Conservation (phyloP, 2,329 filamentous ascomycete genomes). For the Neocatenulostroma microsporum region DNA sequence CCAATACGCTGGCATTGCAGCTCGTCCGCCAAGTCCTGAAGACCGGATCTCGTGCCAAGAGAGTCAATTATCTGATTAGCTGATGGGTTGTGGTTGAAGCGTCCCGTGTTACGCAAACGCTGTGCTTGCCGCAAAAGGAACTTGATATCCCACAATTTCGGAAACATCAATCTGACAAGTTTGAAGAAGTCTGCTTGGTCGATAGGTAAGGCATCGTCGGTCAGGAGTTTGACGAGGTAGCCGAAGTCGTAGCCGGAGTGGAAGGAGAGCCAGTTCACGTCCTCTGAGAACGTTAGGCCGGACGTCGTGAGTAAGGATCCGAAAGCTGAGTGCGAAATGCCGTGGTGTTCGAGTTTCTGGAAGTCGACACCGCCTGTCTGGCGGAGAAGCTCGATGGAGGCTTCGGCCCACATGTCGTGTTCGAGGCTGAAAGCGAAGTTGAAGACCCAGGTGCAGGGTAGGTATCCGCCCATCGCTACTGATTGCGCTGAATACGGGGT, state of each 20-base stretch:
- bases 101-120: conserved; percentile 34
- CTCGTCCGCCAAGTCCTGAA: conserved; percentile 90
- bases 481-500: conserved; percentile 40
- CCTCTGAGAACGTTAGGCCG: conserved; percentile 76
- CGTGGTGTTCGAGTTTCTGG: conserved; percentile 69
- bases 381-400: conserved; percentile 79
- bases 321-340: conserved; percentile 85
- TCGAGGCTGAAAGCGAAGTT: conserved; percentile 96
- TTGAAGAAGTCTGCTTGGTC: conserved; percentile 85
- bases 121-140: conserved; percentile 87
- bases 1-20: conserved; percentile 85
- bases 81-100: conserved; percentile 52
- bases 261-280: conserved; percentile 94
- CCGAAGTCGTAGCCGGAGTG: conserved; percentile 98
- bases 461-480: conserved; percentile 39
- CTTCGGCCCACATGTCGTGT: conserved; percentile 95
- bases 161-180: conserved; percentile 87
- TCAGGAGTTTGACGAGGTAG: conserved; percentile 89
- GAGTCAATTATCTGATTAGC: conserved; percentile 70
- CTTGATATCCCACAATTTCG: conserved; percentile 90
- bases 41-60: conserved; percentile 80
- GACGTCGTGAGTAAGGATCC: conserved; percentile 85
- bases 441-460: conserved; percentile 97
- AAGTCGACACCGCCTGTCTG: conserved; percentile 93
- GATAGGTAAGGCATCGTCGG: conserved; percentile 72